Evolutionary conservation across 2,329 filamentous ascomycete species (phyloP).

Genomic region (Neofusicoccum umdonicola): DNA sequence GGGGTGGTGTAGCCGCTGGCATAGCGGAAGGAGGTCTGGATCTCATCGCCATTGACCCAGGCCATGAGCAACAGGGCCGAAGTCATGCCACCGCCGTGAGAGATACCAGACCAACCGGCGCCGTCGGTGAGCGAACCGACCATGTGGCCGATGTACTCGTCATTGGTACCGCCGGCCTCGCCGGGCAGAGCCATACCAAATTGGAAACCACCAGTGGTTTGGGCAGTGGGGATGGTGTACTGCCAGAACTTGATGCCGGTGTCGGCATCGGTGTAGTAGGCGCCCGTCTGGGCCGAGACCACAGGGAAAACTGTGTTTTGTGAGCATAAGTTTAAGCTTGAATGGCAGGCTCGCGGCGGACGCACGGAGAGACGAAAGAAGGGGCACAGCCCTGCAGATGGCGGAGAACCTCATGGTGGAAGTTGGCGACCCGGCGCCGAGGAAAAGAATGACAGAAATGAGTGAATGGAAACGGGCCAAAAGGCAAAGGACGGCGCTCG

Average conservation of each 20-base stretch:
- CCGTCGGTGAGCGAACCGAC: slow-evolving; percentile 29
- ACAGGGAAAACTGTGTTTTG: slow-evolving; percentile 23
- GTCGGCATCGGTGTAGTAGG: slow-evolving; percentile 6
- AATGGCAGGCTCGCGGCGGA: background rate
- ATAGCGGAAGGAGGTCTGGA: slow-evolving; percentile 34
- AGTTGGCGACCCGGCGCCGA: slow-evolving; percentile 17
- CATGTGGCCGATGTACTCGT: slow-evolving; percentile 39
- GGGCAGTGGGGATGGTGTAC: slow-evolving; percentile 25
- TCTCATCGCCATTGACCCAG: slow-evolving; percentile 27
- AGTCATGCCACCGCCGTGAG: slow-evolving; percentile 36
- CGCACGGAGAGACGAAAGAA: slow-evolving; percentile 36
- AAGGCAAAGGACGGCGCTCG: slow-evolving; percentile 17
- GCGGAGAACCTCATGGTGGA: slow-evolving; percentile 34
- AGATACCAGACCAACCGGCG: slow-evolving; percentile 38
- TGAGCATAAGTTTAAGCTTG: slow-evolving; percentile 19
- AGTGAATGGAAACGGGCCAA: slow-evolving; percentile 7
- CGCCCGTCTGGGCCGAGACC: slow-evolving; percentile 29
- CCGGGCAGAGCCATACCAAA: slow-evolving; percentile 35
- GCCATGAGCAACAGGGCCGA: slow-evolving; percentile 34
- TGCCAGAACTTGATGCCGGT: slow-evolving; percentile 20
- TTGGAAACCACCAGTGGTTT: slow-evolving; percentile 34
- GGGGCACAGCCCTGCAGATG: slow-evolving; percentile 35
- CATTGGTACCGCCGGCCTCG: background rate
- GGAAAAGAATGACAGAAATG: slow-evolving; percentile 1
- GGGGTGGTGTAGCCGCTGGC: slow-evolving; percentile 57